Conservation (phyloP, 495 filamentous ascomycete genomes). For the Podospora australis region DNA sequence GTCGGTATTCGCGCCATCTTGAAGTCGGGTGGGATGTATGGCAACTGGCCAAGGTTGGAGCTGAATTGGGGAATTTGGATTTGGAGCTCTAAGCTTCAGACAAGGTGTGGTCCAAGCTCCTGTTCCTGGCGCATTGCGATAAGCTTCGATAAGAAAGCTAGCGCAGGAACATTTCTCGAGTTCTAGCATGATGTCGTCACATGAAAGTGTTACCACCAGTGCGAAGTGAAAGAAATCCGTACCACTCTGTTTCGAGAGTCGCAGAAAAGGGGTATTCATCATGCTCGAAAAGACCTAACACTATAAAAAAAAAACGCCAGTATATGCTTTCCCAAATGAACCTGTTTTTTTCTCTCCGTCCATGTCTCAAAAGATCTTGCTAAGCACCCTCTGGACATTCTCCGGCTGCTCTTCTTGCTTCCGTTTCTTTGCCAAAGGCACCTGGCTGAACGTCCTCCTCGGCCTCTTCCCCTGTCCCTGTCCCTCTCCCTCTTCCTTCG, state of each 20-base stretch:
- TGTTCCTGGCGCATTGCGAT: no score
- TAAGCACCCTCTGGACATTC: conserved; percentile 69
- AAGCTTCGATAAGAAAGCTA: no score
- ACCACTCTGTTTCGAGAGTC: no score
- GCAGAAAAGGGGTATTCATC: no score
- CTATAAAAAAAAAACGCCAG: no score
- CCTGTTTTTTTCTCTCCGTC: no score
- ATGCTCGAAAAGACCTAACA: no score
- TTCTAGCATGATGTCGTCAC: no score
- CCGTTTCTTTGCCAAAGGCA: conserved; percentile 43
- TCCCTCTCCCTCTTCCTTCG: neutral
- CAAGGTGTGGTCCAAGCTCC: neutral
- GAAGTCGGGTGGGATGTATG: neutral
- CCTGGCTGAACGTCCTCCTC: conserved; percentile 70
- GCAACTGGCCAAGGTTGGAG: neutral
- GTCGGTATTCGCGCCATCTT: conserved; percentile 33
- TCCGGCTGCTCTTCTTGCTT: conserved; percentile 50
- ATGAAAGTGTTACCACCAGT: no score
- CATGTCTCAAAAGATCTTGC: conserved; percentile 79
- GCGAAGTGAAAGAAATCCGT: no score
- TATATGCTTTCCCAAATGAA: no score
- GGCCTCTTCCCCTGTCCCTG: conserved; percentile 20
- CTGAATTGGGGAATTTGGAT: neutral
- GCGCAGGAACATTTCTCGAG: no score
- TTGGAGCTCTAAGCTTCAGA: neutral